These are phyloP conservation scores for Aspergillus ruber DNA, from an alignment of 2,329 filamentous ascomycete genomes.

Conservation along the genomic window DNA sequence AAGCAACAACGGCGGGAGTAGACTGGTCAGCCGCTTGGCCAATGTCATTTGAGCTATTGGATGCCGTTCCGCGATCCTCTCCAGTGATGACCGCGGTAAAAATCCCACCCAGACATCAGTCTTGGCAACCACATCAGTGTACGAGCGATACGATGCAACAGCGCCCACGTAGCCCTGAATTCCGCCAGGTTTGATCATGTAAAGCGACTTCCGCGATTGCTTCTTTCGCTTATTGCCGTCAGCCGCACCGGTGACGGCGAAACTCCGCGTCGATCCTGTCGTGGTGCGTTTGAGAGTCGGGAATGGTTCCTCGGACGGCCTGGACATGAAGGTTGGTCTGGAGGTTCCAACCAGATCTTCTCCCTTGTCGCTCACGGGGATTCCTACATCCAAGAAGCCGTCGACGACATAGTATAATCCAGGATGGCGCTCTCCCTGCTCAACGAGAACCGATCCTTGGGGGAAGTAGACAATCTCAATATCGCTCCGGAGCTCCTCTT, in stretches of 20 bases:
- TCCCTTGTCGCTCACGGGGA: conserved; percentile 62
- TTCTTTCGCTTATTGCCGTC: conserved; percentile 29
- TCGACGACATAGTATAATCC: conserved; percentile 97
- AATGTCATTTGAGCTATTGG: conserved; percentile 90
- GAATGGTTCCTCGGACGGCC: conserved; percentile 33
- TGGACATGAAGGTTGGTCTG: conserved; percentile 16
- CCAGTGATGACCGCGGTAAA: conserved; percentile 73
- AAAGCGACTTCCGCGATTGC: conserved; percentile 63
- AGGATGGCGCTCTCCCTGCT: conserved; percentile 94
- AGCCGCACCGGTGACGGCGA: conserved; percentile 14
- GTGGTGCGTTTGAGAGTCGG: conserved; percentile 41
- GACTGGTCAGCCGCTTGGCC: conserved; percentile 85
- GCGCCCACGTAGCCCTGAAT: conserved; percentile 92
- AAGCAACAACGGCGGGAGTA: conserved; percentile 80
- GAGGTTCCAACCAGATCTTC: conserved; percentile 34
- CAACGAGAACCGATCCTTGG: conserved; percentile 86
- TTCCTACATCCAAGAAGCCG: conserved; percentile 88
- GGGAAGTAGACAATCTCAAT: conserved; percentile 97
- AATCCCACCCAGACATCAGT: conserved; percentile 98
- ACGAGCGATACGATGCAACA: conserved; percentile 89
- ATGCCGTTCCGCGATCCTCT: conserved; percentile 87
- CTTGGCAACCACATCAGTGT: conserved; percentile 93
- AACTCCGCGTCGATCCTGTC: conserved; percentile 32
- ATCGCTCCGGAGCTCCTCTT: conserved; percentile 80
- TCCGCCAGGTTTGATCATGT: conserved; percentile 88